A percentile compares a stretch with the other conserved stretches of the same genome.
These are phyloP conservation scores for Termitomyces sp. DNA, from an alignment of 768 basidiomycete species.

Conservation along the genomic window DNA sequence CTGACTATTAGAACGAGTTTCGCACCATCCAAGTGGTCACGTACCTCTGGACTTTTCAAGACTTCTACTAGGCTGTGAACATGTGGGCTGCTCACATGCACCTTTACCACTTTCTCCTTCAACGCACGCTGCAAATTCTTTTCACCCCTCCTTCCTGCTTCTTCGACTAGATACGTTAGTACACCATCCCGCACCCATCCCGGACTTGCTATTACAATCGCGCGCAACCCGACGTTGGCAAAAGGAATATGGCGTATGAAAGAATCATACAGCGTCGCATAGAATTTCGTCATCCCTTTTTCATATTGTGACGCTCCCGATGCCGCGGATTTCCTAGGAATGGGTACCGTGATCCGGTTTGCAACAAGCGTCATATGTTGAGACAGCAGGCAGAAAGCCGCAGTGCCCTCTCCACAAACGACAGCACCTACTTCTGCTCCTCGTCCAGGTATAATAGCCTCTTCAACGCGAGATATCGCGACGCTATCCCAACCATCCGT, in stretches of 20 bases:
- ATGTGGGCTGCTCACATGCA: slow-evolving; percentile 91
- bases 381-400: slow-evolving; percentile 91
- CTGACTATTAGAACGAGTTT: not conserved
- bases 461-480: slow-evolving; percentile 75
- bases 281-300: slow-evolving; percentile 84
- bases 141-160: slow-evolving; percentile 79
- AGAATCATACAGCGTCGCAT: slow-evolving; percentile 79
- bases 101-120: slow-evolving; percentile 82
- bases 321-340: slow-evolving; percentile 89
- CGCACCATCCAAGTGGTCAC: not conserved
- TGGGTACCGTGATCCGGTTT: slow-evolving; percentile 82
- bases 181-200: slow-evolving; percentile 94
- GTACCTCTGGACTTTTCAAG: slow-evolving; percentile 89
- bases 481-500: slow-evolving; percentile 89
- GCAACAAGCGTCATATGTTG: slow-evolving; percentile 95
- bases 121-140: slow-evolving; percentile 73
- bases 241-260: slow-evolving; percentile 92
- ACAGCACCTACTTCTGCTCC: slow-evolving; percentile 97
- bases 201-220: slow-evolving; percentile 94
- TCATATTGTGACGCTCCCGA: slow-evolving; percentile 84
- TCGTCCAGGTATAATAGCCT: slow-evolving; percentile 87
- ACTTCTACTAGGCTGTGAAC: slow-evolving; percentile 96
- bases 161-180: slow-evolving; percentile 76
- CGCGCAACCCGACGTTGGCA: slow-evolving; percentile 64
- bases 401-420: slow-evolving; percentile 93